Base-by-base conservation (phyloP, 2,329 filamentous ascomycete genomes). In the Corynespora cassiicola region DNA sequence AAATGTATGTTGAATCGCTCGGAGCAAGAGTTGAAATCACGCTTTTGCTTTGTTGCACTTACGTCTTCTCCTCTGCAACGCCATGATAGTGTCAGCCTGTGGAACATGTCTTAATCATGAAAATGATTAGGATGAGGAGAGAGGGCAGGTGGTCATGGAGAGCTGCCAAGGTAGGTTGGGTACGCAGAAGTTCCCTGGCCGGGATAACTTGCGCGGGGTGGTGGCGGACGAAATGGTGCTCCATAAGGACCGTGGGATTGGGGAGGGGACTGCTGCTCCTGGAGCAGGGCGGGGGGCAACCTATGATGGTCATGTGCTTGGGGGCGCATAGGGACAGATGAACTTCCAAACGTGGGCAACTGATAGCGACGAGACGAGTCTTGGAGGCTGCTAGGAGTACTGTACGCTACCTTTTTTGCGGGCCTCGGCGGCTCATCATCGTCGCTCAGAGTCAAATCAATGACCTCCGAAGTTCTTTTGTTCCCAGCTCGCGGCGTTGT, bases 361-460 rank as follows among this genome's bases (percentile, higher is more conserved):
- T 58, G 57, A 47, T 60, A 63, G 17, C 55, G 61, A 45, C 47
- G 56, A 8, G 55, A 47, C 39, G 52, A 50, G 32, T 69, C 64
- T 33, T 61, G 58, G 31, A 63, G 48, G 52, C 58, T 65, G 51
- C 47, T 65, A 36, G 65, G 66, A 50, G 66, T 64, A 54, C 46
- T 60, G 58, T 69, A 69, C 59, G 65, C 63, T 67, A 67, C 65
- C 63, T 68, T 68, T 55, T 69, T 69, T 29, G 64, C 46, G 41
- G 63, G 63, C 56, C 62, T 61, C 27, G 42, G 33, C 21, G 63
- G 57, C 55, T 76, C 74, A 29, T 76, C 73, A 36, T 75, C 72
- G 44, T 75, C 73, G 45, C 69, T 73, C 30, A 76, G 48, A 1
- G 74, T 77, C 54, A 77, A 59, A 47, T 77, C 75, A 35, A 78